Evolutionary conservation across 1,139 yeast genomes (phyloP).

Genomic region (Zygosaccharomyces pseudobailii): DNA sequence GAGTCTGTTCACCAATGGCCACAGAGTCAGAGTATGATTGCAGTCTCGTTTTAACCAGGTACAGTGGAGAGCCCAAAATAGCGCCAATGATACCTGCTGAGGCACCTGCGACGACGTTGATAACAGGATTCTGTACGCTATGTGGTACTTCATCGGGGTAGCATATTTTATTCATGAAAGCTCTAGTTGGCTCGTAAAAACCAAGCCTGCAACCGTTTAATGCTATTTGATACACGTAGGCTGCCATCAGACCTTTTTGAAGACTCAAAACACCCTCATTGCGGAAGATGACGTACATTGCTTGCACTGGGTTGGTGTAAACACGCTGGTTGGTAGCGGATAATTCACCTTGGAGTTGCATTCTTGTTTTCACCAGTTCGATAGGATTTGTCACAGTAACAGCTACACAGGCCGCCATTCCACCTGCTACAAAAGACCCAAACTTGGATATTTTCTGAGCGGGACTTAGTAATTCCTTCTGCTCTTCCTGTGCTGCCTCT

Average conservation of each 20-base stretch:
- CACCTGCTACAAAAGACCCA: conserved; percentile 92
- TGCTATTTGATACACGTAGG: conserved; percentile 83
- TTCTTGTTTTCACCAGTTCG: conserved; percentile 87
- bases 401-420: conserved; percentile 95
- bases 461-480: conserved; percentile 33
- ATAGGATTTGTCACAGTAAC: conserved; percentile 96
- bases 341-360: conserved; percentile 95
- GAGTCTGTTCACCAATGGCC: conserved; percentile 87
- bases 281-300: conserved; percentile 63
- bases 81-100: conserved; percentile 89
- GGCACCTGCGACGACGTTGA: conserved; percentile 79
- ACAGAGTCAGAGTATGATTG: conserved; percentile 71
- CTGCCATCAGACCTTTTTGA: conserved; percentile 81
- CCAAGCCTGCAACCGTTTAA: conserved; percentile 93
- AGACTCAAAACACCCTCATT: conserved; percentile 85
- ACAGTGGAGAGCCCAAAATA: conserved; percentile 82
- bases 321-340: conserved; percentile 49
- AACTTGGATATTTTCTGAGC: conserved; percentile 53
- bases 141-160: conserved; percentile 50
- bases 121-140: conserved; percentile 52
- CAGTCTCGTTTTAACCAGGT: conserved; percentile 90
- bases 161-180: conserved; percentile 49
- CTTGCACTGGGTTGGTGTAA: conserved; percentile 84
- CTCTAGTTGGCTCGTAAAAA: conserved; percentile 82
- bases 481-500: conserved; percentile 12